phyloP scores from a whole-genome alignment of 371 early-diverging fungal genomes.

The Haplosporangium sp. region DNA sequence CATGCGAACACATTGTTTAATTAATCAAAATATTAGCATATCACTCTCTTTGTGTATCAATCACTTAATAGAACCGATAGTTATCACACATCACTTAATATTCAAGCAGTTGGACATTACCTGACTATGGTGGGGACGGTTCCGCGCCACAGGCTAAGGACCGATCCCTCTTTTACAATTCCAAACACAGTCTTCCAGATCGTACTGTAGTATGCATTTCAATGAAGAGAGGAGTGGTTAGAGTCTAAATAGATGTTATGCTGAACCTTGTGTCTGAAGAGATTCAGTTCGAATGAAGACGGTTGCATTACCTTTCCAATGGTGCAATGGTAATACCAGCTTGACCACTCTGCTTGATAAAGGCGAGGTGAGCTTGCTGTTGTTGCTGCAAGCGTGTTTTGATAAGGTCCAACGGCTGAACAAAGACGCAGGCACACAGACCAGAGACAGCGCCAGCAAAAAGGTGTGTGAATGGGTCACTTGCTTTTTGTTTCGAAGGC shows the following conservation, averaged over 20 bases:
- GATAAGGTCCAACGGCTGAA: slow-evolving; percentile 95
- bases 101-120: slow-evolving; percentile 53
- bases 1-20: background rate
- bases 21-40: no score
- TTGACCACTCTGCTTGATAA: slow-evolving; percentile 58
- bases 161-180: slow-evolving; percentile 71
- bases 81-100: no score
- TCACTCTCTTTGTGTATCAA: no score
- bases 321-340: slow-evolving; percentile 53
- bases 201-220: slow-evolving; percentile 40
- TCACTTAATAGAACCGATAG: no score
- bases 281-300: slow-evolving; percentile 2
- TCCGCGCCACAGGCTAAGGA: slow-evolving; percentile 92
- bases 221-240: no score
- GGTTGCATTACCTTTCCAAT: slow-evolving; percentile 39
- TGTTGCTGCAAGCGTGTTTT: slow-evolving; percentile 89
- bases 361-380: slow-evolving; percentile 65
- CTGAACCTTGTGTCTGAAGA: background rate
- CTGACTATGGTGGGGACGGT: slow-evolving; percentile 85
- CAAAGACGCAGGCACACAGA: slow-evolving; percentile 79
- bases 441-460: slow-evolving; percentile 88
- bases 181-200: slow-evolving; percentile 68
- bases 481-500: slow-evolving; percentile 54
- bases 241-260: background rate
- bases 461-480: slow-evolving; percentile 69